phyloP scores from a whole-genome alignment of 1,284 basidiomycete species.

The Cutaneotrichosporon sp. region DNA sequence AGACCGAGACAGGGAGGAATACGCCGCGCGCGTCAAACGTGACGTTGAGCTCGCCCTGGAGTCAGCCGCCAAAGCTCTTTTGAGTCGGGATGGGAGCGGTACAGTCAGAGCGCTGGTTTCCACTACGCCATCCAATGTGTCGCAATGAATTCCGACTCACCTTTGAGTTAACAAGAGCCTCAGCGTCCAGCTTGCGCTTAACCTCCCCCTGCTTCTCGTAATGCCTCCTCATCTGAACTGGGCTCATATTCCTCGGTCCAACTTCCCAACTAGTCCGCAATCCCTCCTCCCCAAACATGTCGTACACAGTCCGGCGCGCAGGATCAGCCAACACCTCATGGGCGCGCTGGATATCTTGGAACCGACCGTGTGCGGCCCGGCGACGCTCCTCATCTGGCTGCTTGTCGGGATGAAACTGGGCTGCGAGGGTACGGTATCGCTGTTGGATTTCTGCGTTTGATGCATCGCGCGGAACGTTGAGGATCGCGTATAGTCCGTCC shows the following conservation, averaged over 20 bases:
- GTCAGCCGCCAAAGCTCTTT: neutral
- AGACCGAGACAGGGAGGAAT: slow-evolving; percentile 39
- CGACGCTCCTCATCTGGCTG: slow-evolving; percentile 51
- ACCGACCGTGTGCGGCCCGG: slow-evolving; percentile 39
- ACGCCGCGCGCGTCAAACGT: slow-evolving; percentile 50
- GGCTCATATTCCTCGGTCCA: slow-evolving; percentile 52
- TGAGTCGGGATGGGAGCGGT: no score
- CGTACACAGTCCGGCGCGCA: slow-evolving; percentile 57
- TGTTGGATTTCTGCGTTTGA: slow-evolving; percentile 44
- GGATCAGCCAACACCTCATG: slow-evolving; percentile 55
- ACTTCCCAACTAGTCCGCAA: slow-evolving; percentile 56
- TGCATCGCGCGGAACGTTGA: slow-evolving; percentile 46
- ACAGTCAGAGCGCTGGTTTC: no score
- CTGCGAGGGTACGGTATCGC: slow-evolving; percentile 47
- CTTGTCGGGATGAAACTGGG: slow-evolving; percentile 58
- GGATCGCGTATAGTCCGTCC: slow-evolving; percentile 41
- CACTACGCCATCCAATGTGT: neutral
- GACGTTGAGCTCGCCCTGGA: slow-evolving; percentile 40
- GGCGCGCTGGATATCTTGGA: slow-evolving; percentile 49
- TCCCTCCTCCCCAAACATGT: slow-evolving; percentile 58
- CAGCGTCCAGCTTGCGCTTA: slow-evolving; percentile 54
- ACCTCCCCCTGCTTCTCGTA: slow-evolving; percentile 54
- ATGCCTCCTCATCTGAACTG: slow-evolving; percentile 51
- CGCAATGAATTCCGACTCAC: no score
- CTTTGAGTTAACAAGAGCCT: slow-evolving; percentile 57